Evolutionary conservation across 164 flowering plant genomes (phyloP), one percentile per base, ranked within the genome.

Genomic region (Aristolochia fimbriata): DNA sequence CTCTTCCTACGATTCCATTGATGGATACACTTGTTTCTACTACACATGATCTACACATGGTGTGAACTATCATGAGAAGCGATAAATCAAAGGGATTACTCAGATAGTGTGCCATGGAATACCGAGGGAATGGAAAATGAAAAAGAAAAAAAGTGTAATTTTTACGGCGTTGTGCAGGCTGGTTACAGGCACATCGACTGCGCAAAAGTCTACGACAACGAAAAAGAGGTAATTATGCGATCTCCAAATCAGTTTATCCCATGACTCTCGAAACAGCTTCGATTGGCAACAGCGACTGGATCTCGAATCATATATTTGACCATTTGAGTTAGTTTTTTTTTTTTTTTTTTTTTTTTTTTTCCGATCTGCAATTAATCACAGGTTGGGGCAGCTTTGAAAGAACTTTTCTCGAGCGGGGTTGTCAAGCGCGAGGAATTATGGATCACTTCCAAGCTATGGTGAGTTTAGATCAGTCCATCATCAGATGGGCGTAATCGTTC

Each of bases 401-500:
- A 76, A 55, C 55, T 80, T 20, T 74, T 80, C 65, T 58, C 68
- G 15, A 46, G 65, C 24, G 83, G 81, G n/a, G 65, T 71, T 5
- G 78, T 78, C 45, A 76, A 78, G 53, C 84, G 84, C 15, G 58
- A 47, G 20, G 83, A 82, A 43, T 56, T 82, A 37, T 80, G 81
- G 72, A 74, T 83, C 69, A 83, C 87, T 12, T 83, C 83, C 30
- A 83, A 83, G 69, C 67, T 83, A 14, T 80, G 83, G 83, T 77
- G 65, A n/a, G 15, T 54, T 13, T 0, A 37, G 43, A 37, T 37
- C 43, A 27, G 2, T 61, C 6, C 11, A 27, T 16, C 16, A 31
- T 20, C 30, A 27, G 30, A 27, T 27, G 30, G 30, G 30, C 5
- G 30, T 27, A 2, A 27, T 27, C 30, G 3, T 27, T 27, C 30